Evolutionary conservation across 306 rosid genomes (phyloP).

Genomic region (Sechiopsis laciniata): DNA sequence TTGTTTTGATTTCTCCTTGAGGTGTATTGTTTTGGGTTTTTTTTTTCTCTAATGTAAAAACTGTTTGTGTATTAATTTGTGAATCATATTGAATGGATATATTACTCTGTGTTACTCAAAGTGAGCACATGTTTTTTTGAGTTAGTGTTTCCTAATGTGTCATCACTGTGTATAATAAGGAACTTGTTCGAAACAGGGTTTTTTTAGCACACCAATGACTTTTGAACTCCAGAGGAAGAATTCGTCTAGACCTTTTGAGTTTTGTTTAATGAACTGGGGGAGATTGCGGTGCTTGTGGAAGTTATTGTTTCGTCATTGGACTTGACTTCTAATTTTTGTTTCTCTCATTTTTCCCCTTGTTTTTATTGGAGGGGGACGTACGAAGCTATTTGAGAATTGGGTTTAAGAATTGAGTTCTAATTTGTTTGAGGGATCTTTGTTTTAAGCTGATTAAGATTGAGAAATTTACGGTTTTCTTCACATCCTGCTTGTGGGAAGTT

Average conservation of each 20-base stretch:
- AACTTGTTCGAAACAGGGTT: slow-evolving; percentile 25
- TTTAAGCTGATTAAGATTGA: slow-evolving; percentile 15
- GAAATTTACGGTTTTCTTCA: neutral
- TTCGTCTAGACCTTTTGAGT: slow-evolving; percentile 21
- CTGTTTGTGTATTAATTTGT: neutral
- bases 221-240: slow-evolving; percentile 32
- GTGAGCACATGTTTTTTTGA: neutral
- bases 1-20: neutral
- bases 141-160: neutral
- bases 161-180: slow-evolving; percentile 18
- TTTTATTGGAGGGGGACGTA: neutral
- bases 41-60: too few species aligned
- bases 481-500: slow-evolving; percentile 14
- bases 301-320: slow-evolving; percentile 50
- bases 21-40: too few species aligned
- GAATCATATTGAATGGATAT: slow-evolving; percentile 5
- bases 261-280: slow-evolving; percentile 38
- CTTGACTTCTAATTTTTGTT: slow-evolving; percentile 26
- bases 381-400: slow-evolving; percentile 4
- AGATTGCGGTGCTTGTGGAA: slow-evolving; percentile 39
- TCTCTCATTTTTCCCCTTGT: neutral
- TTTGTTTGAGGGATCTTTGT: slow-evolving; percentile 8
- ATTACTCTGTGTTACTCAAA: neutral
- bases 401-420: slow-evolving; percentile 8
- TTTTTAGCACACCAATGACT: slow-evolving; percentile 37